A percentile compares a stretch with the other conserved stretches of the same genome.
Conservation (phyloP, 768 basidiomycete species). For the Russula lepida region DNA sequence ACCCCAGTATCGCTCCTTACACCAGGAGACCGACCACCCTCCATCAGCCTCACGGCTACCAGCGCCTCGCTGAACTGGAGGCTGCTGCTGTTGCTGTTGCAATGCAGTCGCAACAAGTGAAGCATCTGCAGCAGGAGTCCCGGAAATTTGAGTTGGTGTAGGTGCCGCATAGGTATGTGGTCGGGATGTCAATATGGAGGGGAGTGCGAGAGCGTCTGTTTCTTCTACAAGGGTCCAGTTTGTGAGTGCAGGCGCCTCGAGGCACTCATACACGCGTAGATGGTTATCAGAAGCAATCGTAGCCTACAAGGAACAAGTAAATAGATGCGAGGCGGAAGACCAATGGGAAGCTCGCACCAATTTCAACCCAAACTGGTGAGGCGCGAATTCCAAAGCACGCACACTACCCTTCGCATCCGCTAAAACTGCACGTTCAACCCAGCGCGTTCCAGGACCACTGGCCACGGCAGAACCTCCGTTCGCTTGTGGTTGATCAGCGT, state of each 20-base stretch:
- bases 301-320: slow-evolving; percentile 42
- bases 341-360: slow-evolving; percentile 43
- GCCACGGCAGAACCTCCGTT: slow-evolving; percentile 23
- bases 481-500: slow-evolving; percentile 24
- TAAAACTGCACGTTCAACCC: slow-evolving; percentile 68
- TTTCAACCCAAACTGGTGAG: slow-evolving; percentile 81
- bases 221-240: slow-evolving; percentile 72
- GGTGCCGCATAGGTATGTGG: slow-evolving; percentile 52
- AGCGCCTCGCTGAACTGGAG: slow-evolving; percentile 32
- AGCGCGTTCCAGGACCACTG: slow-evolving; percentile 33
- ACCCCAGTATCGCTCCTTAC: slow-evolving; percentile 94
- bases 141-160: slow-evolving; percentile 58
- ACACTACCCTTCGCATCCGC: slow-evolving; percentile 83
- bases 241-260: slow-evolving; percentile 63
- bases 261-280: slow-evolving; percentile 84
- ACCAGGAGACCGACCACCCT: slow-evolving; percentile 93
- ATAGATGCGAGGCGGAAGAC: not conserved
- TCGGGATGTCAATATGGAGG: slow-evolving; percentile 36
- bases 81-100: slow-evolving; percentile 38
- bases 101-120: slow-evolving; percentile 58
- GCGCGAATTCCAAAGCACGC: slow-evolving; percentile 78
- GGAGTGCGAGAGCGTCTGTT: slow-evolving; percentile 58
- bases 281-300: slow-evolving; percentile 82
- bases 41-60: slow-evolving; percentile 79
- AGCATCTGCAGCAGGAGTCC: slow-evolving; percentile 41